Evolutionary conservation across 2,329 filamentous ascomycete species (phyloP), one percentile per base, ranked within the genome.

Genomic region (Dactylonectria estremocensis): DNA sequence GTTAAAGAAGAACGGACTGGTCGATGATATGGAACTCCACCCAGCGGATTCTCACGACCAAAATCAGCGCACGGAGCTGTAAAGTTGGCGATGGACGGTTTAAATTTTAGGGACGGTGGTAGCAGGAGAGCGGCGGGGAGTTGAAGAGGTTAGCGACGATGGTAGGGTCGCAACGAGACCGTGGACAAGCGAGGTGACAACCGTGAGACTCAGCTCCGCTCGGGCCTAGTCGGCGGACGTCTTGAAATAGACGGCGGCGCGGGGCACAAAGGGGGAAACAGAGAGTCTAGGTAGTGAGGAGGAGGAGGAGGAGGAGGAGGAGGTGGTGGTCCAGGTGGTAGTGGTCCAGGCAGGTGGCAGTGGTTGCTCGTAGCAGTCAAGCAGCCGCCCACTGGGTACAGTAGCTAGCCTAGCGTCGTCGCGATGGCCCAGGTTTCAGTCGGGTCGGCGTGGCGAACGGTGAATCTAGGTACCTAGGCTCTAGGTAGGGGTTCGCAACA

Each of bases 351-450:
- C 37, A 49, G 61, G 61, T 49, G 48, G 46, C 24, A 35, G 55
- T 10, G 8, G 35, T 14, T 18, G 40, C 14, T n/a, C 7, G 40
- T 43, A 16, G 60, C 64, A 46, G 64, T 54, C 49, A 48, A 65
- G 61, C 53, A 59, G 64, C 61, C 61, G 55, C 54, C 37, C 43
- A 61, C 50, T 59, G 45, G 62, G 71, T 50, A 64, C 24, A 64
- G 62, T 57, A 68, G 69, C 63, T 72, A 71, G 45, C 56, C 46
- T 67, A 67, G 73, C 59, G 64, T 69, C 49, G 70, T 72, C 62
- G 67, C 50, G 69, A 71, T 75, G 72, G 69, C 55, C 72, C 68
- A 74, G 67, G 74, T 76, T 76, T 76, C 74, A 76, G 74, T 76
- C 72, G 70, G 71, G 57, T 76, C 72, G 69, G 69, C 66, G 73